Conservation (phyloP, 495 filamentous ascomycete species). For the Podospora fimiseda region DNA sequence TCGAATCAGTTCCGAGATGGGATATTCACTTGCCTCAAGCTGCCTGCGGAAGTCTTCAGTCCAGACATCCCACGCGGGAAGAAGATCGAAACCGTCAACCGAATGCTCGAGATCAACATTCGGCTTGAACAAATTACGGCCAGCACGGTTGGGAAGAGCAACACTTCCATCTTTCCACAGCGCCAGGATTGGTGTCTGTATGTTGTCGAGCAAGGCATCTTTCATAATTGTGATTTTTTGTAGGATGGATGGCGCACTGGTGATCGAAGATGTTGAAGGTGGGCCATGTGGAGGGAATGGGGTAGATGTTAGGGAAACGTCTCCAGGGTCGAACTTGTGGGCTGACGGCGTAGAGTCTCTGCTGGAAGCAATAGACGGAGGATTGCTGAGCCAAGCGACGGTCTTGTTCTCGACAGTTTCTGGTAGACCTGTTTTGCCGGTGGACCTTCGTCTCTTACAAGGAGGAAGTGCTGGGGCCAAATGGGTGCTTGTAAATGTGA, state of each 20-base stretch:
- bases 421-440: slow-evolving; percentile 28
- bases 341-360: slow-evolving; percentile 31
- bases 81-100: slow-evolving; percentile 46
- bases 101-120: slow-evolving; percentile 34
- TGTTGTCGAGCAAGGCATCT: slow-evolving; percentile 62
- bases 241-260: slow-evolving; percentile 50
- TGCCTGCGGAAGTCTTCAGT: slow-evolving; percentile 55
- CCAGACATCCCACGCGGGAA: slow-evolving; percentile 50
- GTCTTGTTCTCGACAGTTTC: slow-evolving; percentile 31
- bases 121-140: slow-evolving; percentile 44
- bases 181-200: slow-evolving; percentile 59
- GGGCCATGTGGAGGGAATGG: slow-evolving; percentile 55
- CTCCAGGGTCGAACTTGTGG: slow-evolving; percentile 33
- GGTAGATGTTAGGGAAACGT: slow-evolving; percentile 37
- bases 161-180: slow-evolving; percentile 69
- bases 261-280: slow-evolving; percentile 41
- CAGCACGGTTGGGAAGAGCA: slow-evolving; percentile 57
- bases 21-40: slow-evolving; percentile 51
- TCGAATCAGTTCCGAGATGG: slow-evolving; percentile 51
- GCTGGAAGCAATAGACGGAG: slow-evolving; percentile 39
- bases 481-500: slow-evolving; percentile 55
- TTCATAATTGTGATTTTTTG: slow-evolving; percentile 63
- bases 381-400: slow-evolving; percentile 29
- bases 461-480: slow-evolving; percentile 19
- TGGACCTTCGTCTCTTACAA: slow-evolving; percentile 14